phyloP scores from a whole-genome alignment of 2,329 filamentous ascomycete genomes.

The Pseudogymnoascus sp. region DNA sequence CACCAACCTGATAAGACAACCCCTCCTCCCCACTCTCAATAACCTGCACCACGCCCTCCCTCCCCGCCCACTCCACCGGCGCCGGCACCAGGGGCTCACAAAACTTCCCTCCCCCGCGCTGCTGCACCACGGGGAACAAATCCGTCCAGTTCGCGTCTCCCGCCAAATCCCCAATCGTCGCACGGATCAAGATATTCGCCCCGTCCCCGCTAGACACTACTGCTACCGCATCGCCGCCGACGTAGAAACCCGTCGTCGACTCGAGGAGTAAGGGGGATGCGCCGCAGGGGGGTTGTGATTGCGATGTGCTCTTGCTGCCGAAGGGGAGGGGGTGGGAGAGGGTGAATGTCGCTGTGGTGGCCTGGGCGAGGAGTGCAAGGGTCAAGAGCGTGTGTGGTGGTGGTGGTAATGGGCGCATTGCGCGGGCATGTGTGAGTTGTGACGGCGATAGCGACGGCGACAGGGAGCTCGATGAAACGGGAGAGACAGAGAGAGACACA shows the following conservation, averaged over 20 bases:
- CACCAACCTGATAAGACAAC: constrained; percentile 46
- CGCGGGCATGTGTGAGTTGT: not conserved
- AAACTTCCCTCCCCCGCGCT: too few relatives aligned
- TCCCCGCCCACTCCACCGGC: constrained; percentile 42
- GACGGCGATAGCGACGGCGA: not conserved
- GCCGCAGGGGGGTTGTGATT: not conserved
- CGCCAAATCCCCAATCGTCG: too few relatives aligned
- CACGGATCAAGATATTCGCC: too few relatives aligned
- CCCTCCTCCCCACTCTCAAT: constrained; percentile 47
- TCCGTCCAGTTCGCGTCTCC: too few relatives aligned
- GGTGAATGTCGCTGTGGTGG: not conserved
- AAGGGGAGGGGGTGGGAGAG: not conserved
- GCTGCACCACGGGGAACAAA: too few relatives aligned
- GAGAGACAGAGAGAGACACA: not conserved
- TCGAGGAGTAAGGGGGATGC: not conserved
- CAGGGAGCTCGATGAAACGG: not conserved
- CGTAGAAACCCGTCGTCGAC: constrained; percentile 43
- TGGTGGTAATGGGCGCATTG: not conserved
- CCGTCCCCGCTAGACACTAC: constrained; percentile 37
- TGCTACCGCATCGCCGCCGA: constrained; percentile 47
- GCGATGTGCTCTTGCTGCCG: not conserved
- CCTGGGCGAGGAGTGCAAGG: too few relatives aligned
- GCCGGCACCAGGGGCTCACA: constrained; percentile 39
- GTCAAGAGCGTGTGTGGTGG: not conserved
- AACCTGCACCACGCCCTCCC: constrained; percentile 47